Evolutionary conservation across 139 green algal genomes (phyloP), one percentile per base, ranked within the genome.

Genomic region (Parachlorella kessleri): DNA sequence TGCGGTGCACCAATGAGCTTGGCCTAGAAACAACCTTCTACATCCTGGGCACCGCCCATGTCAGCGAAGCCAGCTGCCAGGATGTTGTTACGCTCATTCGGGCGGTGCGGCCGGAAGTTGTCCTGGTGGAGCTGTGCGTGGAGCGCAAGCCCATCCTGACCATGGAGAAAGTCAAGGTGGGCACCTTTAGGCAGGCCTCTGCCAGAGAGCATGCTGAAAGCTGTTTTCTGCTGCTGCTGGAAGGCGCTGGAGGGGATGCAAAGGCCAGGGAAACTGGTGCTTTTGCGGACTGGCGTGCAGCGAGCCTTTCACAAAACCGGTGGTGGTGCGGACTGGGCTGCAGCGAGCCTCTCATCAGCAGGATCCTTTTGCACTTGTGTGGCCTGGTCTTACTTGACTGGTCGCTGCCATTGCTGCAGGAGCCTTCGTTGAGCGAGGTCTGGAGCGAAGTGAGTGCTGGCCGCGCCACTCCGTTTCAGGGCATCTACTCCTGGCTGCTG

Each of bases 401-500:
- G n/a, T n/a, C n/a, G n/a, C n/a, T n/a, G n/a, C n/a, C n/a, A n/a
- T 59, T 14, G 32, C 23, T 85, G 14, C 53, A 55, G 70, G 55
- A 85, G 66, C 70, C 69, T 24, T 35, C 36, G 28, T 68, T 90
- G 42, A 21, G 33, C 2, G 48, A 84, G 70, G 55, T 81, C 28
- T 6, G 85, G 30, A 37, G n/a, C 0, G 70, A 84, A 39, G 69
- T 76, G 6, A 59, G 66, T 0, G 30, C 32, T 24, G 85, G 85
- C 10, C 36, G 81, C 14, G 59, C 66, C 30, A 80, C 86, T 0
- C 65, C 84, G 23, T 91, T 92, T 54, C 82, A 90, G 40, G 87
- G 68, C 33, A 59, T 89, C 24, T 93, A 93, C 67, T 77, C 76
- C 24, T 93, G 81, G 75, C 72, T 92, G 74, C 41, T 93, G 24